phyloP scores from a whole-genome alignment of 2,329 filamentous ascomycete species.

The Colletotrichum musicola region DNA sequence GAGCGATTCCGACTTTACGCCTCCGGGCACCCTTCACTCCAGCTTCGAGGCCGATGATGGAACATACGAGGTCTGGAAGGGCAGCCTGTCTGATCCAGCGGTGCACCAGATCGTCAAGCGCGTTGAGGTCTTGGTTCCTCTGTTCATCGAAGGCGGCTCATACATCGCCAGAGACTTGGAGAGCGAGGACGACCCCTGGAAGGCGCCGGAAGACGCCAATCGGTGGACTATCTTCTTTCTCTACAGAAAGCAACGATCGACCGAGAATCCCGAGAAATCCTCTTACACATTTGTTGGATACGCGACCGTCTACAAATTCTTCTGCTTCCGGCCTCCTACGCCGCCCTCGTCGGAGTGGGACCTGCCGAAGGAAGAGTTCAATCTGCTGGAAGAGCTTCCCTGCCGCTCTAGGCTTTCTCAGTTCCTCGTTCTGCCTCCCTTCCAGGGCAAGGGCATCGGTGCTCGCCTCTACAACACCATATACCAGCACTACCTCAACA shows the following conservation, averaged over 20 bases:
- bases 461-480: conserved; percentile 84
- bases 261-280: conserved; percentile 57
- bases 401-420: conserved; percentile 90
- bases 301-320: conserved; percentile 90
- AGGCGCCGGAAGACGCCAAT: conserved; percentile 68
- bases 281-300: conserved; percentile 91
- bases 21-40: conserved; percentile 80
- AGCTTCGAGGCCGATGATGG: conserved; percentile 72
- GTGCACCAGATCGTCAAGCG: conserved; percentile 81
- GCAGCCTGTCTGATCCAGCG: conserved; percentile 76
- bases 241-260: conserved; percentile 72
- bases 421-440: conserved; percentile 90
- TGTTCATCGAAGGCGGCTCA: conserved; percentile 95
- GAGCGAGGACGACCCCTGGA: conserved; percentile 50
- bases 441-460: conserved; percentile 85
- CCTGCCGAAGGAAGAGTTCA: conserved; percentile 58
- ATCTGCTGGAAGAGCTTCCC: conserved; percentile 72
- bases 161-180: conserved; percentile 68
- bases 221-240: conserved; percentile 95
- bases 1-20: conserved; percentile 65
- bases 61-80: conserved; percentile 87
- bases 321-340: conserved; percentile 67
- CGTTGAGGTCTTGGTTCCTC: conserved; percentile 83
- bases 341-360: conserved; percentile 60
- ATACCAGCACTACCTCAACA: conserved; percentile 75